Percentiles rank a stretch among this genome's conserved stretches.
phyloP scores from a whole-genome alignment of 345 rosid species.

The Pugionium cornutum region DNA sequence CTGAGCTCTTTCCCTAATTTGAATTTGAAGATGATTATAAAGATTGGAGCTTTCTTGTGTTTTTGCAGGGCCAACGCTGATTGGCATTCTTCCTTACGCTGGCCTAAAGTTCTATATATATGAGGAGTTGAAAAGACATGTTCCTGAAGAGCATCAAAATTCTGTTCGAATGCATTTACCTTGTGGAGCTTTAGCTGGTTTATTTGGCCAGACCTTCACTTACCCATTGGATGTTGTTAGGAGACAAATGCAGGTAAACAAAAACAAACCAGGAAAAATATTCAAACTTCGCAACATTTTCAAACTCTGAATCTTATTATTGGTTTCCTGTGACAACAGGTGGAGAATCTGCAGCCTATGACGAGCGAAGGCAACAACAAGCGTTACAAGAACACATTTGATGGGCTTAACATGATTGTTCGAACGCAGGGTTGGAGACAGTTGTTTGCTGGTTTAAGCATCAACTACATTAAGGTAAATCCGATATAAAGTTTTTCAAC shows the following conservation, averaged over 20 bases:
- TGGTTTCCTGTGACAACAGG: constrained; percentile 46
- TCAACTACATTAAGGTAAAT: constrained; percentile 85
- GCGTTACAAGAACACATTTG: constrained; percentile 66
- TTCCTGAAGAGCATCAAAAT: constrained; percentile 90
- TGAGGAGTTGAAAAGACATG: constrained; percentile 84
- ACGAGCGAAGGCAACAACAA: constrained; percentile 52
- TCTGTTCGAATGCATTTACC: constrained; percentile 82
- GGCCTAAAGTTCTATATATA: constrained; percentile 92
- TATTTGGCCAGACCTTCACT: constrained; percentile 91
- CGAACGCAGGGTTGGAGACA: constrained; percentile 91
- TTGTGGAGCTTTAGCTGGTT: constrained; percentile 96
- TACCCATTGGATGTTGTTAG: constrained; percentile 97
- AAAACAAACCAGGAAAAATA: not conserved
- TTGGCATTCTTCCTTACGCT: constrained; percentile 92
- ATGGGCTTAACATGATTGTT: constrained; percentile 66
- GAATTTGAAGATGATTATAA: constrained; percentile 22
- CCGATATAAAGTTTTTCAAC: not conserved
- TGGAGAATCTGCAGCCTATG: constrained; percentile 65
- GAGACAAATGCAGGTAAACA: constrained; percentile 95
- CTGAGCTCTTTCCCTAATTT: constrained; percentile 17
- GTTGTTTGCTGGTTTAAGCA: constrained; percentile 94
- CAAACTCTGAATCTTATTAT: constrained; percentile 10
- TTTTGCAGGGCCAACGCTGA: constrained; percentile 81
- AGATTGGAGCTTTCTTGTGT: constrained; percentile 31
- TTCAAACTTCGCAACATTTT: constrained; percentile 3